Base-by-base conservation (phyloP, 306 rosid genomes). In the Biancaea sappan region DNA sequence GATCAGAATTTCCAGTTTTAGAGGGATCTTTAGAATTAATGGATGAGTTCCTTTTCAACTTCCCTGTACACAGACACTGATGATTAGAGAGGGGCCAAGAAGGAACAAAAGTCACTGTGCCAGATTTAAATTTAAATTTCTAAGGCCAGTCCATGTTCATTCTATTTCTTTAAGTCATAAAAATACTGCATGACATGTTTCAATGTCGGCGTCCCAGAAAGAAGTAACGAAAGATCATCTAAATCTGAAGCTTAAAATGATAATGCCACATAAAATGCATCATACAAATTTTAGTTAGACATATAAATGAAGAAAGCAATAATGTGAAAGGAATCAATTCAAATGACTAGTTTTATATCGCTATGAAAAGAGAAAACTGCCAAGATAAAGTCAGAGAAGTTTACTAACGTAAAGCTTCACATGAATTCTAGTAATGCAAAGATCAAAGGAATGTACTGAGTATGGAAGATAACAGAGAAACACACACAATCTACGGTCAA, bases 1-100 rank as follows among this genome's bases (percentile, higher is more conserved):
- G 90, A 65, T 84, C 91, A 24, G 93, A 60, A 35, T 89, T 86
- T 61, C 91, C 96, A 80, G 73, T 86, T 74, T 79, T 84, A 26
- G 84, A 69, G 67, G 82, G 60, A 72, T 83, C 92, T 65, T 41
- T 82, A 48, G 81, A 84, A 68, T 68, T 83, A 48, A 64, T 73
- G 43, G 92, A 79, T 58, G 94, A 83, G 69, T 71, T 87, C 77
- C 79, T 79, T 83, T 87, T 81, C 57, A 71, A 50, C 32, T 66
- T 86, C 75, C 78, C 98, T 94, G 87, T 57, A 69, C 76, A 56
- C 73, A 11, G 6, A 29, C 75, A 62, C 58, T 22, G 77, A 43
- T 47, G 59, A 69, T 71, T 66, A 18, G 67, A 56, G 56, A 62
- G 46, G 31, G 68, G 51, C 34, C 47, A 61, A 61, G 16, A 35